phyloP scores from a whole-genome alignment of 1,284 basidiomycete genomes.

The Pulchroboletus neoregius region DNA sequence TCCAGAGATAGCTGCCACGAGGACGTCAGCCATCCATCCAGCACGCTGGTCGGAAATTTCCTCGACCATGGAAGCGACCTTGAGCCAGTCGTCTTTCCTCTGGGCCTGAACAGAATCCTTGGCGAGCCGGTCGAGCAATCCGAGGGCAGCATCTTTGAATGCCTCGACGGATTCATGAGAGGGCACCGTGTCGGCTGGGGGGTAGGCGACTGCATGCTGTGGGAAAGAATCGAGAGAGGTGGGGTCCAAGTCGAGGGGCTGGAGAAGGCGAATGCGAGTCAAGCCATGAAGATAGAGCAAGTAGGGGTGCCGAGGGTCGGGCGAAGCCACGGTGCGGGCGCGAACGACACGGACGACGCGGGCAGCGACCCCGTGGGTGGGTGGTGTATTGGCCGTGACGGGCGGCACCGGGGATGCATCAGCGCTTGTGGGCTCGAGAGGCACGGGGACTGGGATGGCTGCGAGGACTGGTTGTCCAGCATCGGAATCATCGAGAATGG shows the following conservation, averaged over 20 bases:
- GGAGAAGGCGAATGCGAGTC: conserved; percentile 47
- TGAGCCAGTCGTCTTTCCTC: conserved; percentile 58
- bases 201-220: conserved; percentile 50
- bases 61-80: conserved; percentile 60
- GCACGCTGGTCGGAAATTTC: conserved; percentile 58
- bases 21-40: conserved; percentile 70
- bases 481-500: conserved; percentile 59
- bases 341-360: conserved; percentile 61
- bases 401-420: conserved; percentile 13
- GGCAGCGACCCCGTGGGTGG: conserved; percentile 45
- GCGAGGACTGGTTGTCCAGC: conserved; percentile 58
- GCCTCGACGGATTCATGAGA: conserved; percentile 51
- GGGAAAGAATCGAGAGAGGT: conserved; percentile 31
- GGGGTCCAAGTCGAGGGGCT: conserved; percentile 33
- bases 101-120: conserved; percentile 54
- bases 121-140: conserved; percentile 62
- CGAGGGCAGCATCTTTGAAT: conserved; percentile 63
- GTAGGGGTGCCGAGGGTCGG: conserved; percentile 47
- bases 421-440: conserved; percentile 22
- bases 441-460: conserved; percentile 49
- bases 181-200: conserved; percentile 41
- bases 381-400: conserved; percentile 3
- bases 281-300: conserved; percentile 65
- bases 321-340: conserved; percentile 35
- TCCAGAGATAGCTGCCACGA: conserved; percentile 58